Conservation (phyloP, 2,329 filamentous ascomycete genomes). For the Clonostachys byssicola region DNA sequence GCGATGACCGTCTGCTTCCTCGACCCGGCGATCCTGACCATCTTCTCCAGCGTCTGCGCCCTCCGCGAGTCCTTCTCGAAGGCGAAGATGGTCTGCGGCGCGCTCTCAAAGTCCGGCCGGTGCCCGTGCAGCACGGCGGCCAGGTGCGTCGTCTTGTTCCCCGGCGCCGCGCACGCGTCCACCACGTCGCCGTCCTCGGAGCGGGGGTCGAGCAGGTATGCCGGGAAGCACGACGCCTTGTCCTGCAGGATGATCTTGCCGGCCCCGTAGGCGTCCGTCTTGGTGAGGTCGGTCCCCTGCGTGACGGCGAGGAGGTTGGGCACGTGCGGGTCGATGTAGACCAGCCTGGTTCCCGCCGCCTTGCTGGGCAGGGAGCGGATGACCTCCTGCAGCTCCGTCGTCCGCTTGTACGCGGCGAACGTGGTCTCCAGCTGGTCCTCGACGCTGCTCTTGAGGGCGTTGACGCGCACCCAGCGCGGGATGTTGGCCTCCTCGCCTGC, state of each 20-base stretch:
- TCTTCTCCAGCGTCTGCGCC: conserved; percentile 74
- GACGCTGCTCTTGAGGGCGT: conserved; percentile 69
- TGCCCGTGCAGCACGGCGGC: conserved; percentile 64
- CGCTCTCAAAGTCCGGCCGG: conserved; percentile 25
- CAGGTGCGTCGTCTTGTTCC: conserved; percentile 95
- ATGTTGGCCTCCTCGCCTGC: conserved; percentile 52
- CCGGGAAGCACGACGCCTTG: conserved; percentile 95
- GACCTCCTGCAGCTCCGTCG: conserved; percentile 52
- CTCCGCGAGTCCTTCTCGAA: conserved; percentile 74
- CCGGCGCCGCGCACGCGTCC: conserved; percentile 92
- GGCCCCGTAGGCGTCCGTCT: conserved; percentile 66
- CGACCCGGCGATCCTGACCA: conserved; percentile 76
- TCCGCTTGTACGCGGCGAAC: conserved; percentile 60
- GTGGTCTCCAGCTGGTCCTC: conserved; percentile 70
- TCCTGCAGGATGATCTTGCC: conserved; percentile 89
- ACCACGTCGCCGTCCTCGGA: conserved; percentile 70
- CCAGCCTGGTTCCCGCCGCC: conserved; percentile 33
- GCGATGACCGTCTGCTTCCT: conserved; percentile 62
- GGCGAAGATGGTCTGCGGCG: conserved; percentile 55
- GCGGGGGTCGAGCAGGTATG: conserved; percentile 72
- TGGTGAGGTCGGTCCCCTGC: conserved; percentile 66
- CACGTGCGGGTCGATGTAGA: conserved; percentile 76
- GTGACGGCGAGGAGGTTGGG: conserved; percentile 80
- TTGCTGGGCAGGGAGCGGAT: conserved; percentile 19
- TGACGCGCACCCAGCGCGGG: conserved; percentile 91